These are phyloP conservation scores for Elaeis guineensis DNA, from an alignment of 176 grass and related monocot species.

Conservation along the genomic window DNA sequence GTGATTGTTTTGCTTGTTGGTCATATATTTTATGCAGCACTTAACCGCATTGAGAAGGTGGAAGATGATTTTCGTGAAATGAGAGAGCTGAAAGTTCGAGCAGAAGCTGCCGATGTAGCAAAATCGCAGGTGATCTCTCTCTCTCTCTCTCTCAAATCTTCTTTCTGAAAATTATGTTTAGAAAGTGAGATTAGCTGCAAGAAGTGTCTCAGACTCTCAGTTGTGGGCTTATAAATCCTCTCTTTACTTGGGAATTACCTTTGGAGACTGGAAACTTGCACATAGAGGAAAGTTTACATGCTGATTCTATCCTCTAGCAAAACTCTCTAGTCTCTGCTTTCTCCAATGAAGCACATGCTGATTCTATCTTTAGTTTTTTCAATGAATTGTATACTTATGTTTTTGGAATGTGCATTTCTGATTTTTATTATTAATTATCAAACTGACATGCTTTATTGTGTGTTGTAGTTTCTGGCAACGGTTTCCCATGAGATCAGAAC, in stretches of 20 bases:
- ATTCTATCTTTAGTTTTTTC: too few relatives aligned
- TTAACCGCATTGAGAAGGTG: slow-evolving; percentile 65
- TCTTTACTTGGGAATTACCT: too few relatives aligned
- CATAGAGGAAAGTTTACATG: too few relatives aligned
- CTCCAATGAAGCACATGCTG: too few relatives aligned
- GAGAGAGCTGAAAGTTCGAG: slow-evolving; percentile 55
- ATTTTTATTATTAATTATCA: not conserved
- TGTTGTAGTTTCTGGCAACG: slow-evolving; percentile 75
- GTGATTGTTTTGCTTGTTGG: slow-evolving; percentile 75
- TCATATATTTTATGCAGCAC: slow-evolving; percentile 60
- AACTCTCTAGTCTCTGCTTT: too few relatives aligned
- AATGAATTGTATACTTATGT: not conserved
- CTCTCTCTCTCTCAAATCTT: too few relatives aligned
- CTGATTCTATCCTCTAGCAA: too few relatives aligned
- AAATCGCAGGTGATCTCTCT: slow-evolving; percentile 57
- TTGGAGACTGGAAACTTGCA: too few relatives aligned
- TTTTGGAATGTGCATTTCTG: slow-evolving; percentile 1
- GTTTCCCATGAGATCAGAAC: slow-evolving; percentile 90
- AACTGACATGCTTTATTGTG: slow-evolving; percentile 32
- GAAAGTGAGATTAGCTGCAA: too few relatives aligned
- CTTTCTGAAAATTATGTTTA: too few relatives aligned
- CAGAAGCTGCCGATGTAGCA: slow-evolving; percentile 80
- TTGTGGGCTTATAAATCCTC: too few relatives aligned
- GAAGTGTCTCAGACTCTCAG: too few relatives aligned
- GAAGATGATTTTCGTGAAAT: slow-evolving; percentile 56